Evolutionary conservation across 1,284 basidiomycete species (phyloP).

Genomic region (Retiboletus flavoniger): DNA sequence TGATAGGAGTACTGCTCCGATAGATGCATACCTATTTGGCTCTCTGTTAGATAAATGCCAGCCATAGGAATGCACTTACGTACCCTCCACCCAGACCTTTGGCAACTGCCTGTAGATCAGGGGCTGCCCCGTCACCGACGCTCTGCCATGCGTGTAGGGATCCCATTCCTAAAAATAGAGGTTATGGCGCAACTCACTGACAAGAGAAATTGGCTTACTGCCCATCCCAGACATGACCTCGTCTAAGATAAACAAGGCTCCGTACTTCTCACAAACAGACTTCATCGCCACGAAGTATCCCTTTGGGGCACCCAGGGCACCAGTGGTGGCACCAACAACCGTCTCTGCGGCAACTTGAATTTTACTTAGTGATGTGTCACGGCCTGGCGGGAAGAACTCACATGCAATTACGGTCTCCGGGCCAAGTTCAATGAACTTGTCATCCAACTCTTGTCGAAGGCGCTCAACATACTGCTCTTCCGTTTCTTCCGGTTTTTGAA

Average conservation of each 20-base stretch:
- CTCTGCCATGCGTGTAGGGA: conserved; percentile 84
- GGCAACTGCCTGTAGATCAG: conserved; percentile 82
- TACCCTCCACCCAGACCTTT: conserved; percentile 87
- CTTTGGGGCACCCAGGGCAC: conserved; percentile 70
- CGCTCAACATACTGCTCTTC: conserved; percentile 77
- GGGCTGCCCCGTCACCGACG: conserved; percentile 70
- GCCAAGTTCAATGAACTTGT: conserved; percentile 79
- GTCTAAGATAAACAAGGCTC: conserved; percentile 82
- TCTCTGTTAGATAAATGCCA: conserved; percentile 5
- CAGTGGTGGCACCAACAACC: conserved; percentile 82
- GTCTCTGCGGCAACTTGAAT: conserved; percentile 74
- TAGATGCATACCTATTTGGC: conserved; percentile 67
- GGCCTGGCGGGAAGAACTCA: conserved; percentile 35
- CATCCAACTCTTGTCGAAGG: conserved; percentile 75
- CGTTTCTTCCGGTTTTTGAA: conserved; percentile 64
- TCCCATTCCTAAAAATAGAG: conserved; percentile 61
- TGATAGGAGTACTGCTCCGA: conserved; percentile 78
- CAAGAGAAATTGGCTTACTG: conserved; percentile 44
- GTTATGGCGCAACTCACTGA: conserved; percentile 2
- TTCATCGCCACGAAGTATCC: conserved; percentile 85
- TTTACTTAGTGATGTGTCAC: conserved; percentile 10
- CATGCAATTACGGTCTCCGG: conserved; percentile 79
- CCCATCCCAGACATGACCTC: conserved; percentile 90
- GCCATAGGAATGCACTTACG: conserved; percentile 20
- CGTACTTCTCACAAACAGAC: conserved; percentile 83